Conservation (phyloP, 257 asterid genomes). For the Gentiana dahurica region DNA sequence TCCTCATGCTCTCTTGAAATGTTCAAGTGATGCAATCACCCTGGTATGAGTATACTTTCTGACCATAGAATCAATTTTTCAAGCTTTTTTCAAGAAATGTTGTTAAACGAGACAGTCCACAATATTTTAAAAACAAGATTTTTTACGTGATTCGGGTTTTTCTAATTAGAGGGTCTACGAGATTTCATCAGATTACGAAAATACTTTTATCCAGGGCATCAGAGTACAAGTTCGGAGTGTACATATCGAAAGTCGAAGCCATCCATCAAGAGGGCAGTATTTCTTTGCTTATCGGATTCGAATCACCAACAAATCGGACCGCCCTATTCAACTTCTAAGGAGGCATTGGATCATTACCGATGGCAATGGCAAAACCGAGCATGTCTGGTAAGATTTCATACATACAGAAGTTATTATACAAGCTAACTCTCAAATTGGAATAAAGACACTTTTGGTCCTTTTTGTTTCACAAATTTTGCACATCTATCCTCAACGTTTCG, state of each 20-base stretch:
- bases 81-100: neutral
- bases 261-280: constrained; percentile 69
- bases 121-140: too few relatives aligned
- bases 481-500: too few relatives aligned
- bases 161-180: too few relatives aligned
- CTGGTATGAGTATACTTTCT: constrained; percentile 33
- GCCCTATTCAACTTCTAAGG: constrained; percentile 85
- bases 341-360: constrained; percentile 92
- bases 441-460: too few relatives aligned
- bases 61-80: neutral
- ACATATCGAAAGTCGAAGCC: constrained; percentile 67
- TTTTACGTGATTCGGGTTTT: too few relatives aligned
- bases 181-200: too few relatives aligned
- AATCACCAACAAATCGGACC: constrained; percentile 69
- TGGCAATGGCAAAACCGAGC: constrained; percentile 64
- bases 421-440: too few relatives aligned
- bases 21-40: constrained; percentile 77
- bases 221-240: constrained; percentile 88
- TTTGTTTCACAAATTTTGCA: too few relatives aligned
- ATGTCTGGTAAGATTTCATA: constrained; percentile 45
- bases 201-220: constrained; percentile 42
- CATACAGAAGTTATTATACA: too few relatives aligned
- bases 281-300: constrained; percentile 77
- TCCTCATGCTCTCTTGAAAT: constrained; percentile 55
- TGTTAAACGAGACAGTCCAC: too few relatives aligned